These are phyloP conservation scores for Lachnellula willkommii DNA, from an alignment of 2,329 filamentous ascomycete species.

Conservation along the genomic window DNA sequence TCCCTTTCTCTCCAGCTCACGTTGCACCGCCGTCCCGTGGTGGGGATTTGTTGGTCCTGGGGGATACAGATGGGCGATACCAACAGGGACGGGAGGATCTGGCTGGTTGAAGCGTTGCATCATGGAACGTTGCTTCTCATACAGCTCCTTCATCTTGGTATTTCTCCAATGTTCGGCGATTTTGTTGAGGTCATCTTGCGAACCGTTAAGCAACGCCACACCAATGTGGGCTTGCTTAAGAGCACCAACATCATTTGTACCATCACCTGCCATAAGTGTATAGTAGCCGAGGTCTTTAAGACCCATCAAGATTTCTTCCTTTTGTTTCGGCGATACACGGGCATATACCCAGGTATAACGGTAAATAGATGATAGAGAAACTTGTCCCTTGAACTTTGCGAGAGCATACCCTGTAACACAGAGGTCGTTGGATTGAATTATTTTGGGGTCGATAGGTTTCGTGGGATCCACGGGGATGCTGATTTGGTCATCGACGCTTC, in stretches of 20 bases:
- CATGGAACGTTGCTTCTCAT: conserved; percentile 88
- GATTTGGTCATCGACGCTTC: conserved; percentile 85
- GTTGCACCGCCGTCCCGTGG: conserved; percentile 84
- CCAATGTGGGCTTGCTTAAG: conserved; percentile 98
- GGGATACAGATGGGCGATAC: conserved; percentile 92
- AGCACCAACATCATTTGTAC: conserved; percentile 95
- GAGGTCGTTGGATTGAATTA: conserved; percentile 80
- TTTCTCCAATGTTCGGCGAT: conserved; percentile 92
- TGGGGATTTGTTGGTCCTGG: conserved; percentile 89
- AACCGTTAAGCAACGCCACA: conserved; percentile 92
- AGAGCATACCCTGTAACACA: conserved; percentile 95
- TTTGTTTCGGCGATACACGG: conserved; percentile 96
- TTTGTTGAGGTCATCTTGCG: conserved; percentile 80
- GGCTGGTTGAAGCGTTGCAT: conserved; percentile 97
- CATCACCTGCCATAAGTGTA: conserved; percentile 97
- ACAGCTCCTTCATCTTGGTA: conserved; percentile 97
- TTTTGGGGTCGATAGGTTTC: conserved; percentile 72
- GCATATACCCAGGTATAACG: conserved; percentile 96
- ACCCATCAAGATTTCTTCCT: conserved; percentile 95
- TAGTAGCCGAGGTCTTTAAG: conserved; percentile 97
- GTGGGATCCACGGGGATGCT: conserved; percentile 81
- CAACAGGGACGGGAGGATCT: conserved; percentile 79
- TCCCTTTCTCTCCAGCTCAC: conserved; percentile 76
- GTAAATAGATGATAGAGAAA: conserved; percentile 70
- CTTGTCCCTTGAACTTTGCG: conserved; percentile 77